Conservation (phyloP, 2,329 filamentous ascomycete genomes). For the Cryphonectria radicalis region DNA sequence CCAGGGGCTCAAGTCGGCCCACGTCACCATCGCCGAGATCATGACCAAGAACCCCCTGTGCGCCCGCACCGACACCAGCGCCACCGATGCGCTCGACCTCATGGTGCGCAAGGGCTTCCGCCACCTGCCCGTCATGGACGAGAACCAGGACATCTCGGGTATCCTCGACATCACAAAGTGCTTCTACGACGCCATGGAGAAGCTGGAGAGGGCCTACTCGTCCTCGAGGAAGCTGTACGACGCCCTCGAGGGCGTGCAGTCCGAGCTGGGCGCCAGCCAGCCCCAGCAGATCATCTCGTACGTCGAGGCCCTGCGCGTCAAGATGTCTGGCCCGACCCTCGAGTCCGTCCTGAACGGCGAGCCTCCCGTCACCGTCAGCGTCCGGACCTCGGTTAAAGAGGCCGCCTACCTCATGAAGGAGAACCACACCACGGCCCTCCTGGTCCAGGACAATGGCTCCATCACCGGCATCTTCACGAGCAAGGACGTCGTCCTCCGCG, state of each 20-base stretch:
- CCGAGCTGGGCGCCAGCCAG: constrained; percentile 91
- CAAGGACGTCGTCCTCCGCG: constrained; percentile 97
- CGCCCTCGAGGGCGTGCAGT: constrained; percentile 95
- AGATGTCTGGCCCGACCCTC: constrained; percentile 97
- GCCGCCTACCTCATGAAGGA: constrained; percentile 97
- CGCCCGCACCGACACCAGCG: constrained; percentile 95
- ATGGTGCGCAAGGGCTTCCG: constrained; percentile 99
- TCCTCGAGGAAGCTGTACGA: constrained; percentile 98
- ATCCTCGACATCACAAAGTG: constrained; percentile 99
- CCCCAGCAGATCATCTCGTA: constrained; percentile 99
- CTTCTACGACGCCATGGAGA: constrained; percentile 99
- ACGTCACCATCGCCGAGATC: constrained; percentile 93
- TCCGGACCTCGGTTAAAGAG: constrained; percentile 94
- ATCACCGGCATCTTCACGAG: constrained; percentile 99
- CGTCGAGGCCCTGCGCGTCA: constrained; percentile 89
- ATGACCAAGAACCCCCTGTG: constrained; percentile 99
- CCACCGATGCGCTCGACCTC: constrained; percentile 93
- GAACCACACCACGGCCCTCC: constrained; percentile 93
- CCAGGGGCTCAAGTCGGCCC: constrained; percentile 83
- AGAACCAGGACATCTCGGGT: constrained; percentile 98
- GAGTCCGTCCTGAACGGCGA: constrained; percentile 92
- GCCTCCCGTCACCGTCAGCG: constrained; percentile 92
- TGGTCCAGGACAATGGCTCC: constrained; percentile 94
- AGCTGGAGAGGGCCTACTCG: constrained; percentile 94
- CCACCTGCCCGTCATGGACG: constrained; percentile 98